These are phyloP conservation scores for Physaria fendleri DNA, from an alignment of 345 rosid species.

Conservation along the genomic window DNA sequence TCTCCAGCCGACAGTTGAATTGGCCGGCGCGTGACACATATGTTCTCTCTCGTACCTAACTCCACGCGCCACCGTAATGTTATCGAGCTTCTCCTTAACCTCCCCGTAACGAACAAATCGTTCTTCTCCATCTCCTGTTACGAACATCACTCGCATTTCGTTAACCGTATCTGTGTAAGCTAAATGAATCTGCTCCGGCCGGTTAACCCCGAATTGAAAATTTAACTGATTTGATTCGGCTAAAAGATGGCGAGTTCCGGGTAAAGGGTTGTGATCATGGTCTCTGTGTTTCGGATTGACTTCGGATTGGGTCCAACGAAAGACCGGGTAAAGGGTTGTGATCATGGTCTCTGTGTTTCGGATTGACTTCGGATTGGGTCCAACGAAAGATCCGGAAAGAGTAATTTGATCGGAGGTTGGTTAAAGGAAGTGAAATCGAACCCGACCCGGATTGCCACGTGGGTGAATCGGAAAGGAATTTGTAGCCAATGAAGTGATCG, in stretches of 20 bases:
- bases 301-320: constrained; percentile 69
- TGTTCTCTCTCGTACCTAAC: constrained; percentile 68
- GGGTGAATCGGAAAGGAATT: constrained; percentile 57
- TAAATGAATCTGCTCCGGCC: constrained; percentile 84
- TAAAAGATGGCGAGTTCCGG: constrained; percentile 52
- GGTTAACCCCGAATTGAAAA: constrained; percentile 33
- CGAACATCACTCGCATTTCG: constrained; percentile 89
- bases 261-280: constrained; percentile 82
- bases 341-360: constrained; percentile 56
- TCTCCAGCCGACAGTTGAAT: constrained; percentile 71
- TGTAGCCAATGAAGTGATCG: constrained; percentile 72
- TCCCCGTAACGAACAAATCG: constrained; percentile 64
- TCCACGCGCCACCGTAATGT: constrained; percentile 40
- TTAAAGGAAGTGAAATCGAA: constrained; percentile 55
- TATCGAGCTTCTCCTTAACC: constrained; percentile 36
- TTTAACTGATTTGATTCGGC: constrained; percentile 43
- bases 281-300: constrained; percentile 50
- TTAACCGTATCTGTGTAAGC: constrained; percentile 46
- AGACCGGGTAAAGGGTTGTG: constrained; percentile 88
- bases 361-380: constrained; percentile 62
- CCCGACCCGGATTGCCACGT: constrained; percentile 67
- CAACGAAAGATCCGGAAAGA: constrained; percentile 90
- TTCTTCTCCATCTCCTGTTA: constrained; percentile 53
- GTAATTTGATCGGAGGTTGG: constrained; percentile 70
- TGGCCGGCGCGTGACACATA: constrained; percentile 85